A percentile compares a stretch with the other conserved stretches of the same genome.
Evolutionary conservation across 257 asterid genomes (phyloP).

Genomic region (Paraleonurus japonicus): DNA sequence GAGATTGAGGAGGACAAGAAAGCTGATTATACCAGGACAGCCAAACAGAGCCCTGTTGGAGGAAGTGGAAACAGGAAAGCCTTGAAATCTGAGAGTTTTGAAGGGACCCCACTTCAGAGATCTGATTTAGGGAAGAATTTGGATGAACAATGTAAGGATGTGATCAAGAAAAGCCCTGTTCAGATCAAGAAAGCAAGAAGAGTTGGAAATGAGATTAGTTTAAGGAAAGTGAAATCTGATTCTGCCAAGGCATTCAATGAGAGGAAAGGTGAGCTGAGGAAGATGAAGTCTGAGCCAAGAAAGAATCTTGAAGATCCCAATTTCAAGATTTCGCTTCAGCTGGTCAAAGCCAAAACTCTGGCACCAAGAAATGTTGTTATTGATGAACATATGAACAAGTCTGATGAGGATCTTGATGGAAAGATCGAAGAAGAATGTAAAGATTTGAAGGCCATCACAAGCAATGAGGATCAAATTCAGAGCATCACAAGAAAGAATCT

Average conservation of each 20-base stretch:
- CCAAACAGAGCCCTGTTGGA: conserved; percentile 49
- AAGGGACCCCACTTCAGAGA: conserved; percentile 56
- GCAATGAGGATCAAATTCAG: conserved; percentile 34
- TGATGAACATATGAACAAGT: conserved; percentile 21
- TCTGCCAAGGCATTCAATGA: background rate
- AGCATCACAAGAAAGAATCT: conserved; percentile 21
- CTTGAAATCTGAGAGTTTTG: conserved; percentile 53
- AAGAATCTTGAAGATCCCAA: conserved; percentile 18
- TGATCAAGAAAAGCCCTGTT: conserved; percentile 36
- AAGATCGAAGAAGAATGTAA: conserved; percentile 26
- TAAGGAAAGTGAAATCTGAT: conserved; percentile 44
- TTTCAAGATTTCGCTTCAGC: conserved; percentile 25
- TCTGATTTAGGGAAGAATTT: conserved; percentile 46
- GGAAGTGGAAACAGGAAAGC: conserved; percentile 51
- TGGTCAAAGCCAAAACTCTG: conserved; percentile 29
- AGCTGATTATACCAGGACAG: conserved; percentile 3
- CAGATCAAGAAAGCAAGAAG: too few species aligned
- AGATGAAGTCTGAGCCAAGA: conserved; percentile 35
- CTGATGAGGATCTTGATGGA: conserved; percentile 17
- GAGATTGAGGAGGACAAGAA: conserved; percentile 38
- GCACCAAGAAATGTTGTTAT: background rate
- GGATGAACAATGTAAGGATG: conserved; percentile 40
- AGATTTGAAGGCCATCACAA: conserved; percentile 35
- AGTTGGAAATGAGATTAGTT: conserved; percentile 23
- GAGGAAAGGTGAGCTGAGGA: conserved; percentile 21